Evolutionary conservation across 352 stramenopile genomes (phyloP).

Genomic region (Globisporangium viniferum): DNA sequence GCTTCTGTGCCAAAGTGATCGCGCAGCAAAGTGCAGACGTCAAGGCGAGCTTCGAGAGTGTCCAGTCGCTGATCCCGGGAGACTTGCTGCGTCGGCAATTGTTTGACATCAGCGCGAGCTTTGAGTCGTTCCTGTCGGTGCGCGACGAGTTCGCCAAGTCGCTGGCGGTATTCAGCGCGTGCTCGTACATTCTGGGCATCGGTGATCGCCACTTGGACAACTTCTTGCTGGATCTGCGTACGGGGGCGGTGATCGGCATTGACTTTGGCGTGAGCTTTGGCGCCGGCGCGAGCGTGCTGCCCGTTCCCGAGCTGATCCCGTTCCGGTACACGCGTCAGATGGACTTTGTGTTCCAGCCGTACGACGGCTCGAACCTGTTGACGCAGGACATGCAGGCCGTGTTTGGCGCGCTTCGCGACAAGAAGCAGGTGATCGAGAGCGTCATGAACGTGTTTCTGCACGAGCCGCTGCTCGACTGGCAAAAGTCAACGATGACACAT

Average conservation of each 20-base stretch:
- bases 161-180: slow-evolving; percentile 83
- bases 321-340: slow-evolving; percentile 88
- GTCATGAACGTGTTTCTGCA: slow-evolving; percentile 92
- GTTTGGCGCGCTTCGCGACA: slow-evolving; percentile 78
- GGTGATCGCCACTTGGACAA: slow-evolving; percentile 92
- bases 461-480: slow-evolving; percentile 90
- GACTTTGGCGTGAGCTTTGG: slow-evolving; percentile 93
- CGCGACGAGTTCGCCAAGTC: slow-evolving; percentile 83
- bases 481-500: slow-evolving; percentile 62
- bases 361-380: slow-evolving; percentile 61
- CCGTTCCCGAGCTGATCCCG: slow-evolving; percentile 88
- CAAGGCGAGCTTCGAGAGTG: slow-evolving; percentile 41
- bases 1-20: slow-evolving; percentile 72
- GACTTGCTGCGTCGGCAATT: slow-evolving; percentile 81
- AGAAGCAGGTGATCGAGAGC: slow-evolving; percentile 81
- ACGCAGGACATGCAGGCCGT: slow-evolving; percentile 83
- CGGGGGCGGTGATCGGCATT: slow-evolving; percentile 84
- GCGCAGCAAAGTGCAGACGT: slow-evolving; percentile 48
- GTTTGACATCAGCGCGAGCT: slow-evolving; percentile 57
- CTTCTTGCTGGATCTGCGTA: slow-evolving; percentile 79
- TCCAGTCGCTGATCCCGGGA: slow-evolving; percentile 63
- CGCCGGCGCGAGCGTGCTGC: slow-evolving; percentile 71
- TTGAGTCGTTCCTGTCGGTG: slow-evolving; percentile 82
- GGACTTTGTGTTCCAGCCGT: slow-evolving; percentile 66
- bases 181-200: slow-evolving; percentile 88